Base-by-base conservation (phyloP, 2,329 filamentous ascomycete species). In the Aspergillaceae sp. region DNA sequence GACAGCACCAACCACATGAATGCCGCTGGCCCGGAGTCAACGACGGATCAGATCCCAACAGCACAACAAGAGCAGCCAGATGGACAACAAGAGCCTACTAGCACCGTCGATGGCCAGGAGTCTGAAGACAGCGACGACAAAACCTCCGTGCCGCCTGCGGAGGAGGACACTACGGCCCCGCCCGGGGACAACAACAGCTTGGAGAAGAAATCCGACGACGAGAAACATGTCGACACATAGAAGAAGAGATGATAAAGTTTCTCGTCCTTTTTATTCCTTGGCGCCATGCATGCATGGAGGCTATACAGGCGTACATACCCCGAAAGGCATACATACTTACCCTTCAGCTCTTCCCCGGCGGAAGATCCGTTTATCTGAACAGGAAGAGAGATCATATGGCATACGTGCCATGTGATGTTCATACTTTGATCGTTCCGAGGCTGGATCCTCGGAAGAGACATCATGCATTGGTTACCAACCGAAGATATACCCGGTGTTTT, bases 21-120 rank as follows among this genome's bases (percentile, higher is more conserved):
- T 46, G 70, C 69, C 19, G 19, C 19, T 45, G 78, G 76, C 45
- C 77, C 76, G 73, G 84, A 58, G 71, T 71, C 49, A 74, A 78
- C 53, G 29, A 59, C 41, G 34, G 51, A 34, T 42, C 47, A 27
- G 48, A 51, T 42, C 43, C 46, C 42, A 49, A 43, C n/a, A 26
- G 5, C n/a, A 26, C 11, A 19, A 38, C 36, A 38, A 26, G 36
- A 38, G 7, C n/a, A 26, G n/a, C 19, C 19, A 38, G 8, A 19
- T n/a, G 36, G 36, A 38, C n/a, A 19, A 38, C 19, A 38, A 38
- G 30, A 32, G 2, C 5, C 30, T 9, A 9, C 6, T 9, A 32
- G 8, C 8, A 32, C 30, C 8, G 8, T 9, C 36, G 56, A 55
- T 47, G 57, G 53, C 41, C 51, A 57, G 30, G 61, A 63, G 11